Conservation (phyloP, 1,139 yeast genomes). For the Debaryomyces coudertii region DNA sequence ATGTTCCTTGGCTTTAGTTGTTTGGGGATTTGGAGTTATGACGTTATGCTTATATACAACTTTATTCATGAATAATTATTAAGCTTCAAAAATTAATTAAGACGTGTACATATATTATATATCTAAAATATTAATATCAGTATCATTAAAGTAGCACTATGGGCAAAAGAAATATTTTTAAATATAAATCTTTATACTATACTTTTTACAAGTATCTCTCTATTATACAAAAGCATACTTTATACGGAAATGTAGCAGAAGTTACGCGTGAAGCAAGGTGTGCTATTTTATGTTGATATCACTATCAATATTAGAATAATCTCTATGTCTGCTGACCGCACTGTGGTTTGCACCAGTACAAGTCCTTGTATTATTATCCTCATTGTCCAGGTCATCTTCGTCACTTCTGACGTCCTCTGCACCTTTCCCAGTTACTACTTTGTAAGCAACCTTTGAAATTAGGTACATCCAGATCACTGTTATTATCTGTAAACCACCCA, state of each 20-base stretch:
- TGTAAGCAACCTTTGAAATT: conserved; percentile 69
- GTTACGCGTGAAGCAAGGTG: background rate
- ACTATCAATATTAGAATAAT: background rate
- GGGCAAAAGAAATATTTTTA: background rate
- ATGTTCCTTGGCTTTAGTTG: conserved; percentile 35
- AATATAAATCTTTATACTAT: background rate
- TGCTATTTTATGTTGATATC: background rate
- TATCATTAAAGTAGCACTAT: background rate
- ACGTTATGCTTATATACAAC: conserved; percentile 43
- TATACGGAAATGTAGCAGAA: background rate
- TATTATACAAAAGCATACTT: conserved; percentile 4
- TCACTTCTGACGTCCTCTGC: conserved; percentile 87
- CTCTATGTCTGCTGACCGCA: background rate
- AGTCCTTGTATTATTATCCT: conserved; percentile 18
- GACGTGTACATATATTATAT: background rate
- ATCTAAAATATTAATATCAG: background rate
- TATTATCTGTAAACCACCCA: conserved; percentile 68
- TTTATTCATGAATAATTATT: conserved; percentile 24
- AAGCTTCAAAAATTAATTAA: background rate
- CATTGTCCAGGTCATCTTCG: conserved; percentile 46
- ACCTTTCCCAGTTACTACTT: conserved; percentile 68
- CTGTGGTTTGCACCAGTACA: background rate
- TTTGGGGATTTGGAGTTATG: conserved; percentile 50
- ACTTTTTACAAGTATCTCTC: conserved; percentile 1
- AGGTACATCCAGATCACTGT: conserved; percentile 75